phyloP scores from a whole-genome alignment of 257 asterid species.

The Capsicum chinense region DNA sequence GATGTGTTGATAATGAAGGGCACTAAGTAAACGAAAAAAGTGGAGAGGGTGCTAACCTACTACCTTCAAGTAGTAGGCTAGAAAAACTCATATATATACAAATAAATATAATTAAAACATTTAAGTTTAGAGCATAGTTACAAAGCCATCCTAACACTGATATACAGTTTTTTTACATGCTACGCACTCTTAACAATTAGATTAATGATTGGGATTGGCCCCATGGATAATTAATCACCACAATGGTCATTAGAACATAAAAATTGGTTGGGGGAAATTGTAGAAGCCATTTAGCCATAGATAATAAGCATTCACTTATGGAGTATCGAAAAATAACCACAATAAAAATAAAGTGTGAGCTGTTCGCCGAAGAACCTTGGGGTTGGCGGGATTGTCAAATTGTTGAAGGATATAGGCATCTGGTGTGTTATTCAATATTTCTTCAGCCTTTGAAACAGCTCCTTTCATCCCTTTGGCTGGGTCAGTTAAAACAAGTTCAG shows the following conservation, averaged over 20 bases:
- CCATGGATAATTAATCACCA: not conserved
- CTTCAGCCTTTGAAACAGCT: constrained; percentile 95
- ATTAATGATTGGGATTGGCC: not conserved
- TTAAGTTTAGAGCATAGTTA: not conserved
- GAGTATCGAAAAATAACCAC: not conserved
- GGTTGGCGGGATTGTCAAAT: constrained; percentile 97
- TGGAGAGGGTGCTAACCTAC: no score
- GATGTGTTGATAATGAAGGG: no score
- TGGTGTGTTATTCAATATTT: constrained; percentile 72
- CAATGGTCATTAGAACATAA: not conserved
- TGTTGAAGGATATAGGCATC: constrained; percentile 94
- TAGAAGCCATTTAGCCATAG: constrained; percentile 2
- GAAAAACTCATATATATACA: no score
- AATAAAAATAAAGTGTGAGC: not conserved
- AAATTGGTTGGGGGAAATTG: not conserved
- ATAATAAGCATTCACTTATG: not conserved
- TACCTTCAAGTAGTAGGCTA: no score
- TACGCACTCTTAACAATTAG: not conserved
- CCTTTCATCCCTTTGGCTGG: constrained; percentile 97
- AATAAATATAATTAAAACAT: no score
- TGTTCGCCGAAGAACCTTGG: constrained; percentile 63
- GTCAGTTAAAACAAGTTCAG: constrained; percentile 88
- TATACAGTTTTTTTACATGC: not conserved
- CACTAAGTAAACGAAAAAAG: no score
- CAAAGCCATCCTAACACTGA: not conserved